These are phyloP conservation scores for Bipolaris oryzae DNA, from an alignment of 2,329 filamentous ascomycete genomes.

Conservation along the genomic window DNA sequence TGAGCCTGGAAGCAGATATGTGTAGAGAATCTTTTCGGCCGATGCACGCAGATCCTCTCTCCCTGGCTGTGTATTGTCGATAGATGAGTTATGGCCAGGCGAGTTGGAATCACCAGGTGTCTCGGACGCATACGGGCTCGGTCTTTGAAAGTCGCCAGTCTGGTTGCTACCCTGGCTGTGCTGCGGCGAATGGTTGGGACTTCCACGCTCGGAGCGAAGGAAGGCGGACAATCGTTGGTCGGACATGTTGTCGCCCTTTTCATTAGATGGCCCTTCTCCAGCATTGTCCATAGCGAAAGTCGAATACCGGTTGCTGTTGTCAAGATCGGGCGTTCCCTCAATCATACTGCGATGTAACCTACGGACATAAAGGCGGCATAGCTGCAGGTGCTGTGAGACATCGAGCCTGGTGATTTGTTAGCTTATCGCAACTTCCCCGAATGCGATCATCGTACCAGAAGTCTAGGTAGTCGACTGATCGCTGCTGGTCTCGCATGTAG, in stretches of 20 bases:
- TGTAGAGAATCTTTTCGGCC: slow-evolving; percentile 98
- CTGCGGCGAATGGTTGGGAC: slow-evolving; percentile 54
- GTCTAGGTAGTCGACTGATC: slow-evolving; percentile 96
- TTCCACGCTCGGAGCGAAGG: slow-evolving; percentile 66
- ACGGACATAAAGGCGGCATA: slow-evolving; percentile 95
- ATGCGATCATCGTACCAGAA: slow-evolving; percentile 74
- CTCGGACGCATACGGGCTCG: slow-evolving; percentile 68
- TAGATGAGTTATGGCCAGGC: slow-evolving; percentile 44
- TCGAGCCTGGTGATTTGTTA: slow-evolving; percentile 75
- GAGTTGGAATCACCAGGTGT: slow-evolving; percentile 67
- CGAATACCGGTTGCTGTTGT: slow-evolving; percentile 79
- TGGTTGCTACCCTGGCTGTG: slow-evolving; percentile 60
- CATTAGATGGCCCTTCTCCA: slow-evolving; percentile 64
- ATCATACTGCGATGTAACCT: slow-evolving; percentile 92
- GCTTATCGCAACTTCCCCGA: slow-evolving; percentile 5
- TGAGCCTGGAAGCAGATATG: slow-evolving; percentile 90
- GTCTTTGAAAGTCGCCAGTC: slow-evolving; percentile 59
- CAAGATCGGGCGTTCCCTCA: slow-evolving; percentile 87
- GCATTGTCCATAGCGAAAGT: slow-evolving; percentile 76
- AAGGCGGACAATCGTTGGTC: slow-evolving; percentile 93
- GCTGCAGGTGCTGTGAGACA: slow-evolving; percentile 97
- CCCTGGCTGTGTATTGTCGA: slow-evolving; percentile 39
- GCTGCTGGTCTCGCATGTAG: slow-evolving; percentile 98
- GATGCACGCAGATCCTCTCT: slow-evolving; percentile 87
- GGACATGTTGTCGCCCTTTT: slow-evolving; percentile 68